These are phyloP conservation scores for Fusarium temperatum DNA, from an alignment of 2,329 filamentous ascomycete species.

Conservation along the genomic window DNA sequence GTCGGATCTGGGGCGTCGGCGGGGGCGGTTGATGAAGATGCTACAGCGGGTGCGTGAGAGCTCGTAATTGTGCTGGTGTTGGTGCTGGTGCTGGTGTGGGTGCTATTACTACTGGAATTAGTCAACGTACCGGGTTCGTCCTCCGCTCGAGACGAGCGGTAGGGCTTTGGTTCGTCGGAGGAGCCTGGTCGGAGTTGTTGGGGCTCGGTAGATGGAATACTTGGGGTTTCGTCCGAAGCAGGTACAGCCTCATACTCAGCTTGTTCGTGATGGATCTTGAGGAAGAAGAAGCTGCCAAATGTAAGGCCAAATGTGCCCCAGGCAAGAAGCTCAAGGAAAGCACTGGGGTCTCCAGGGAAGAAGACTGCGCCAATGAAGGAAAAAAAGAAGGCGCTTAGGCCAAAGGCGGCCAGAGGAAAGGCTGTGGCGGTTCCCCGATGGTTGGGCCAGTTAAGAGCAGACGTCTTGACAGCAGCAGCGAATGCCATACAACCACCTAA, in stretches of 20 bases:
- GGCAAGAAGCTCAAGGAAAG: conserved; percentile 82
- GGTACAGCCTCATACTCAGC: conserved; percentile 67
- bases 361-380: conserved; percentile 79
- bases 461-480: conserved; percentile 83
- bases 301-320: conserved; percentile 81
- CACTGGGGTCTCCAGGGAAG: conserved; percentile 84
- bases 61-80: conserved; percentile 45
- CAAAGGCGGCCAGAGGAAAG: conserved; percentile 91
- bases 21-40: conserved; percentile 24
- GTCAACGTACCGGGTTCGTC: conserved; percentile 74
- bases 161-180: conserved; percentile 53
- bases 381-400: conserved; percentile 96
- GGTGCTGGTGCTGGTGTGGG: conserved; percentile 43
- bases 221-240: conserved; percentile 31
- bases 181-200: conserved; percentile 54
- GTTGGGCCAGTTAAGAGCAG: conserved; percentile 89
- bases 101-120: conserved; percentile 43
- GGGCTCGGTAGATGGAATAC: conserved; percentile 32
- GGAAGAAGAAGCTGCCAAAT: conserved; percentile 83
- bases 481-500: conserved; percentile 93
- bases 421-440: conserved; percentile 94
- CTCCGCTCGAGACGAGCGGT: conserved; percentile 49
- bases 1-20: conserved; percentile 30
- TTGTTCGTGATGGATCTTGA: conserved; percentile 73
- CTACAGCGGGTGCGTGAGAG: conserved; percentile 30